Base-by-base conservation (phyloP, 208 protist species). In the Crithidia thermophila region DNA sequence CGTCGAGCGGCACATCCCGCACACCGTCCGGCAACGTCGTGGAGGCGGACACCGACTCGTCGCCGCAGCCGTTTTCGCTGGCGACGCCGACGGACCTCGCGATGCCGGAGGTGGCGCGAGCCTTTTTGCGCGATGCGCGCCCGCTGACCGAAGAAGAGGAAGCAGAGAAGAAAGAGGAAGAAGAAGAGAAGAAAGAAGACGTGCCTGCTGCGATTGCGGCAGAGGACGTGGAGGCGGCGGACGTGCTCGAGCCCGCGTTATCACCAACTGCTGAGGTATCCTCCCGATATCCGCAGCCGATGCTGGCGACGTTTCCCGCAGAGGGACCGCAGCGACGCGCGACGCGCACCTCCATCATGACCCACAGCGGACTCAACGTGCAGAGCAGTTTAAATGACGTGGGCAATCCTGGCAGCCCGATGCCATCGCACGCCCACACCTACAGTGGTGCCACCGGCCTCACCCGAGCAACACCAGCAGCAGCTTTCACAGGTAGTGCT, bases 301-400 rank as follows among this genome's bases (percentile, higher is more conserved):
- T n/a, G n/a, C n/a, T n/a, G n/a, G n/a, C 16, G n/a, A 3, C 3
- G 21, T 6, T 4, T 23, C 3, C 13, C n/a, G 27, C 56, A 46
- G 36, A n/a, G n/a, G n/a, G n/a, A n/a, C n/a, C n/a, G n/a, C 56
- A 61, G 56, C 56, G 40, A 3, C 40, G 56, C 40, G 21, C 27
- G 39, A 47, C 56, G 1, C 56, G 40, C 27, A 27, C 36, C 16
- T 61, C 40, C 39, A 61, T 61, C 36, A 34, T 61, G 39, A 61
- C 56, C 10, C 56, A 61, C 40, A 61, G 56, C 40, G 56, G 39
- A 1, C 36, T 61, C 7, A 61, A 50, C 40, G 25, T 42, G 27
- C 25, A 61, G 56, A 10, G 4, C 3, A 61, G 56, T 40, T 21
- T 61, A 0, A 61, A 61, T n/a, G 40, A 50, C 25, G 13, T 61